Evolutionary conservation across 2,329 filamentous ascomycete species (phyloP), one percentile per base, ranked within the genome.

Genomic region (Phialophora tarda): DNA sequence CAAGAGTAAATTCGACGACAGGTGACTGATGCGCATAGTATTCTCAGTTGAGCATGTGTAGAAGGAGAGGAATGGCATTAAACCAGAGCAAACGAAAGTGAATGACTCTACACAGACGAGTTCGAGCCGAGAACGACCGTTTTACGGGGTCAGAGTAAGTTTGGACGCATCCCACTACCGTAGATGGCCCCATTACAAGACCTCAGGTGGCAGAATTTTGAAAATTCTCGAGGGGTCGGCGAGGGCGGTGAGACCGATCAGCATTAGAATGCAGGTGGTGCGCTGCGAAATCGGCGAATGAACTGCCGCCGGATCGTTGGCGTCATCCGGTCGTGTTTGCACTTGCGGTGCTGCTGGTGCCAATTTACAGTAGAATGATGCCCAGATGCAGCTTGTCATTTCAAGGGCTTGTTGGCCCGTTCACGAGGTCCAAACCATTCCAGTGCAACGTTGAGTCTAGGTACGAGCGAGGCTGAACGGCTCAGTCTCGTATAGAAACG

Each of bases 161-260:
- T 55, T 55, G 53, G 53, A 21, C n/a, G 24, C 34, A 58, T 58
- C 34, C 55, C 30, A 58, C 55, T 11, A 1, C 2, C 11, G 28
- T 12, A 34, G 48, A 26, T 38, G 47, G 58, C 41, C 47, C 58
- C 41, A 55, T 28, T n/a, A 44, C 51, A 34, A 58, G 28, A 38
- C 50, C 50, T 28, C n/a, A 4, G 21, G n/a, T 58, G 63, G 64
- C 64, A 66, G 64, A 66, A 66, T 66, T 53, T 54, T 38, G 47
- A 66, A 66, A 66, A 66, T 41, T 55, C 47, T 65, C 50, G 48
- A 55, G 50, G 44, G 58, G 50, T 34, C 23, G 17, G 41, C 24
- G 17, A 32, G 54, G 59, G 47, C 55, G 64, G 64, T 62, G 60
- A 61, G 41, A 24, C 21, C 11, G 47, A 34, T 51, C 47, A 44